These are phyloP conservation scores for Suillus paluster DNA, from an alignment of 768 basidiomycete species.

Conservation along the genomic window DNA sequence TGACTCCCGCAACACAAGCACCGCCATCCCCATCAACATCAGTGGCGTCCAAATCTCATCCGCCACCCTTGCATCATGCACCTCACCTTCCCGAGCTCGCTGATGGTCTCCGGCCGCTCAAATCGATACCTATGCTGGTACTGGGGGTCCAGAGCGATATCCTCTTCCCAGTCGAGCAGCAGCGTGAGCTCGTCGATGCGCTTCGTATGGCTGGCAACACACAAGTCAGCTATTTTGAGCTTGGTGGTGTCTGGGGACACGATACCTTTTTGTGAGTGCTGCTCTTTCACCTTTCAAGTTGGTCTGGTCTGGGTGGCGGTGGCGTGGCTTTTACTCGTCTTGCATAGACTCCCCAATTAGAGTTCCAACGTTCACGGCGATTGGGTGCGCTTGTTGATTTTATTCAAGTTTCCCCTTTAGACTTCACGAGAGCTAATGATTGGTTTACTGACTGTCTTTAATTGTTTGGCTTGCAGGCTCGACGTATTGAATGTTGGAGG, in stretches of 20 bases:
- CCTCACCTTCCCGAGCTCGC: conserved; percentile 79
- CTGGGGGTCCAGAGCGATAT: conserved; percentile 98
- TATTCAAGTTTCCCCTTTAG: neutral
- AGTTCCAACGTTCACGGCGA: neutral
- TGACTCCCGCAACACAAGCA: conserved; percentile 41
- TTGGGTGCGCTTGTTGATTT: neutral
- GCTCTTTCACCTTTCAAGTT: conserved; percentile 8
- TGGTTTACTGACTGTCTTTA: neutral
- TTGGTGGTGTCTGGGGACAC: conserved; percentile 99
- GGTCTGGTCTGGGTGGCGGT: neutral
- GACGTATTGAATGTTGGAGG: conserved; percentile 91
- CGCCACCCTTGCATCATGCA: conserved; percentile 72
- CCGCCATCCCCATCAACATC: conserved; percentile 26
- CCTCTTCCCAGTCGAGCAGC: conserved; percentile 96
- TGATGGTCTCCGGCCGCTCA: conserved; percentile 74
- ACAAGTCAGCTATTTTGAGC: conserved; percentile 92
- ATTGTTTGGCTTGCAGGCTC: conserved; percentile 47
- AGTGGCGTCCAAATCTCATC: conserved; percentile 71
- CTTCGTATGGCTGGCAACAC: conserved; percentile 88
- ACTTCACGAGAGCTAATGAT: neutral
- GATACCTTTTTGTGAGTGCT: conserved; percentile 89
- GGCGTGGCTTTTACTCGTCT: neutral
- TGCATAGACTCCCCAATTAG: neutral
- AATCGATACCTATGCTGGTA: conserved; percentile 79
- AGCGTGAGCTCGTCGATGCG: conserved; percentile 92